Percentiles rank a stretch among this genome's conserved stretches.
phyloP scores from a whole-genome alignment of 2,329 filamentous ascomycete genomes.

The Colletotrichum filicis region DNA sequence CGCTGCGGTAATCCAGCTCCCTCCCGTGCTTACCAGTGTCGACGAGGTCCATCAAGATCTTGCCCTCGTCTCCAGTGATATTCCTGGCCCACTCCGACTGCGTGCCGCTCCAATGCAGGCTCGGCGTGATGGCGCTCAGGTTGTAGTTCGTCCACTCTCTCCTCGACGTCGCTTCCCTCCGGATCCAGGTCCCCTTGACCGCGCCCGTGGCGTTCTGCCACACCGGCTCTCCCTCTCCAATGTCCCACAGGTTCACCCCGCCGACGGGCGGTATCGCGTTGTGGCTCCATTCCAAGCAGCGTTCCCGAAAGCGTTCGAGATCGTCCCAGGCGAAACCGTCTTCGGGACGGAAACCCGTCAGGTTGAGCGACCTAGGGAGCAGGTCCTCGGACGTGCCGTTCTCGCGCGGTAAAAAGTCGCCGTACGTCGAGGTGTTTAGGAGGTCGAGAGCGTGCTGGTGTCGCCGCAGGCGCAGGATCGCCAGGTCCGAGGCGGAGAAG shows the following conservation, averaged over 20 bases:
- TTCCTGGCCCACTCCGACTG: conserved; percentile 79
- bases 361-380: conserved; percentile 66
- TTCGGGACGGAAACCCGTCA: conserved; percentile 80
- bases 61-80: conserved; percentile 78
- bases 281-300: conserved; percentile 70
- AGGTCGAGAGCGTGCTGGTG: conserved; percentile 63
- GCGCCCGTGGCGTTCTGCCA: conserved; percentile 85
- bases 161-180: conserved; percentile 59
- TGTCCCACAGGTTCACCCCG: conserved; percentile 53
- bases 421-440: conserved; percentile 68
- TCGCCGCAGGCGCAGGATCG: conserved; percentile 55
- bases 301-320: conserved; percentile 72
- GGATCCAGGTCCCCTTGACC: conserved; percentile 80
- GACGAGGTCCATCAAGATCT: conserved; percentile 73
- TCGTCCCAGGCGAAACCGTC: conserved; percentile 85
- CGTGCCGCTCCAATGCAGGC: conserved; percentile 70
- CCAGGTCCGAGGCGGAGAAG: conserved; percentile 45
- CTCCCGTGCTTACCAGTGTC: conserved; percentile 58
- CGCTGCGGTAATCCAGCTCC: conserved; percentile 54
- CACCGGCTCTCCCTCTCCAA: conserved; percentile 55
- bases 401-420: conserved; percentile 65
- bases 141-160: conserved; percentile 67
- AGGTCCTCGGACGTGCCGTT: conserved; percentile 27
- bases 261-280: conserved; percentile 57
- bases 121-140: conserved; percentile 71